These are phyloP conservation scores for Madurella fahalii DNA, from an alignment of 2,329 filamentous ascomycete species.

Conservation along the genomic window DNA sequence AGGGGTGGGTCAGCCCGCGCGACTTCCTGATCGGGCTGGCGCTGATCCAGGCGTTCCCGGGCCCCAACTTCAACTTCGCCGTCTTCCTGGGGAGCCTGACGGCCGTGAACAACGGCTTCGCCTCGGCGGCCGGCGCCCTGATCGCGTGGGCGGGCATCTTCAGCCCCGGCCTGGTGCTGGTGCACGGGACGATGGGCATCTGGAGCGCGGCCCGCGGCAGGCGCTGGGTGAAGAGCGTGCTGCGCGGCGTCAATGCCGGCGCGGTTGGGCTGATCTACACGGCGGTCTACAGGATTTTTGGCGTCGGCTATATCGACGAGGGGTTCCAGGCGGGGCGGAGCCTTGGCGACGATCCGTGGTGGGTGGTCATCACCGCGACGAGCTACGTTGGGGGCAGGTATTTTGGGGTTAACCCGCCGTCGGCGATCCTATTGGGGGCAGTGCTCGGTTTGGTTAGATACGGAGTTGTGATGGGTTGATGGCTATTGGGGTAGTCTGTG, in stretches of 20 bases:
- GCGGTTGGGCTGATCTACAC: constrained; percentile 61
- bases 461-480: constrained; percentile 33
- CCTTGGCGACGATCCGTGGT: constrained; percentile 58
- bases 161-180: constrained; percentile 44
- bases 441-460: constrained; percentile 46
- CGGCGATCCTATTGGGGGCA: constrained; percentile 43
- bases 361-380: constrained; percentile 55
- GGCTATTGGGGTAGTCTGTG: too few species aligned
- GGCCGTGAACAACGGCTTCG: constrained; percentile 36
- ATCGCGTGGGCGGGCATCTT: constrained; percentile 53
- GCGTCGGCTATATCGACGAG: constrained; percentile 56
- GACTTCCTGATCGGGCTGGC: constrained; percentile 72
- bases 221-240: constrained; percentile 43
- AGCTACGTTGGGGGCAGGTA: constrained; percentile 44
- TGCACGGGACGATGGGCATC: constrained; percentile 50
- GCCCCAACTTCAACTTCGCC: constrained; percentile 41
- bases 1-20: constrained; percentile 65
- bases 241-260: constrained; percentile 56
- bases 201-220: constrained; percentile 48
- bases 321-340: constrained; percentile 47
- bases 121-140: constrained; percentile 44
- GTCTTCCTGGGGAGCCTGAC: constrained; percentile 54
- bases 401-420: constrained; percentile 41
- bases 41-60: constrained; percentile 65
- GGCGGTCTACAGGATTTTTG: constrained; percentile 59